phyloP scores from a whole-genome alignment of 2,329 filamentous ascomycete genomes.

The Uncinocarpus reesii region DNA sequence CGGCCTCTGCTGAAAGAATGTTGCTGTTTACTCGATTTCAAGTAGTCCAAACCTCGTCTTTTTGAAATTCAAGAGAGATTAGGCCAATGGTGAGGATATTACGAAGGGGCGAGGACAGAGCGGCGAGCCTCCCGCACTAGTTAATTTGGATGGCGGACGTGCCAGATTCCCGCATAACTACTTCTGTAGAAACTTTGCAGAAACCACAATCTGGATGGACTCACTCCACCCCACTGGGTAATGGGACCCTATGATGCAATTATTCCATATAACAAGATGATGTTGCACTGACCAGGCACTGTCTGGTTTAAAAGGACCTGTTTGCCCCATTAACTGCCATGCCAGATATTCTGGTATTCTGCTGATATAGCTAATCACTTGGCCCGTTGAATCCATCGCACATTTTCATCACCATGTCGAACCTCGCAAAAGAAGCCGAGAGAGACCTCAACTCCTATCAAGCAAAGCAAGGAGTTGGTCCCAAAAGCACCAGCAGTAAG shows the following conservation, averaged over 20 bases:
- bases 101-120: no score
- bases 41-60: not conserved
- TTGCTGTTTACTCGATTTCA: not conserved
- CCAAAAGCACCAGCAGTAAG: conserved; percentile 34
- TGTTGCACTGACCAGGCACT: not conserved
- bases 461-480: conserved; percentile 30
- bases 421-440: conserved; percentile 28
- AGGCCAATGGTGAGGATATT: no score
- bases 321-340: not conserved
- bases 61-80: no score
- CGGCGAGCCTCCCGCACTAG: no score
- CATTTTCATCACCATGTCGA: conserved; percentile 21
- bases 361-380: no score
- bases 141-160: no score
- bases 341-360: not conserved
- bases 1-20: conserved; percentile 1
- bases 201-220: not conserved
- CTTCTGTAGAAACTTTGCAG: not conserved
- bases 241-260: conserved; percentile 5
- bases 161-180: no score
- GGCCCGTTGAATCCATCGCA: no score
- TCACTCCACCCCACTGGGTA: not conserved
- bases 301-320: not conserved
- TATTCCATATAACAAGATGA: not conserved
- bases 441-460: conserved; percentile 34